Conservation (phyloP, 108 stramenopile species). For the Pseudonitzschia pungens region DNA sequence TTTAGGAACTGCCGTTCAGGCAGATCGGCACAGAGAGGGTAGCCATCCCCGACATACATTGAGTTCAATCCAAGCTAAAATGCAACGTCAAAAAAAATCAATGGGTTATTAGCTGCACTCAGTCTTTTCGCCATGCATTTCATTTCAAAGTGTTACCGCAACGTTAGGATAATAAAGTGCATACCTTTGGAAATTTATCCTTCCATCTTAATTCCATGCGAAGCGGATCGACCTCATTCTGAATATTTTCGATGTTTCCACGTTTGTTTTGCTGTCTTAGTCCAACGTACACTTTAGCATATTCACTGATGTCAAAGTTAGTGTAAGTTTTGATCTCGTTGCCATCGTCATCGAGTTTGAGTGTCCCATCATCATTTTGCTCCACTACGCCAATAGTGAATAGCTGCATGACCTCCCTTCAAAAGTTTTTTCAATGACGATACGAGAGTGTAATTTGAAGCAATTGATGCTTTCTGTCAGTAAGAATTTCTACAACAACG, state of each 20-base stretch:
- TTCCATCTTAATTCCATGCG: conserved; percentile 22
- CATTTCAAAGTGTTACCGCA: no score
- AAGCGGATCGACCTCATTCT: conserved; percentile 27
- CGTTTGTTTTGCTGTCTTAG: conserved; percentile 47
- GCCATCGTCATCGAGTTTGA: conserved; percentile 34
- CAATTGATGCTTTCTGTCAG: no score
- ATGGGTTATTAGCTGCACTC: no score
- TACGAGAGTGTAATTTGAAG: conserved; percentile 17
- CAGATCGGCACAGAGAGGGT: conserved; percentile 61
- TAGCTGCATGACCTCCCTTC: conserved; percentile 73
- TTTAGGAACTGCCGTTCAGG: conserved; percentile 53
- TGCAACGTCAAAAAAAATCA: no score
- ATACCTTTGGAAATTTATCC: conserved; percentile 68
- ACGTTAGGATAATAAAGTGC: neutral
- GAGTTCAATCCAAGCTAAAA: conserved; percentile 34
- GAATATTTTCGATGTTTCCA: conserved; percentile 45
- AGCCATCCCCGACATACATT: conserved; percentile 65
- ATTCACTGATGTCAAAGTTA: conserved; percentile 62
- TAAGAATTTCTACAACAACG: no score
- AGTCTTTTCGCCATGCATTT: no score
- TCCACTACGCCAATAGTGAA: conserved; percentile 62
- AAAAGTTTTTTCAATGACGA: conserved; percentile 30
- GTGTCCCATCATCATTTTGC: conserved; percentile 65
- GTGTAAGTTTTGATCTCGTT: conserved; percentile 51
- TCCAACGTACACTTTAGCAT: conserved; percentile 40